Evolutionary conservation across 495 filamentous ascomycete species (phyloP), one percentile per base, ranked within the genome.

Genomic region (Elasticomyces elasticus): DNA sequence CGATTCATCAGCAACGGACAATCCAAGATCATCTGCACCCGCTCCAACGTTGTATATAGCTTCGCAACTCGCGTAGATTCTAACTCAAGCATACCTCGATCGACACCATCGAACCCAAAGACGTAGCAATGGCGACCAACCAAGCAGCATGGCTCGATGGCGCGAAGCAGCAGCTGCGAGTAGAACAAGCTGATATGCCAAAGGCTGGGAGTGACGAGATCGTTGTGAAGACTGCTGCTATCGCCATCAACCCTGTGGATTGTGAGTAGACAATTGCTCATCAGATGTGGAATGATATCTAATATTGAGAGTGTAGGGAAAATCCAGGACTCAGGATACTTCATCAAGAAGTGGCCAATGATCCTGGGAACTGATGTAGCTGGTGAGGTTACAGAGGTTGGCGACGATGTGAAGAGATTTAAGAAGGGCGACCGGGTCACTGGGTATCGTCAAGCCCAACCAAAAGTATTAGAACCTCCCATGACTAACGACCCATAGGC

Each of bases 401-500:
- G 74, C 12, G 30, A 55, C 10, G 57, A 49, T n/a, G 71, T 74
- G 25, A 71, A 58, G 9, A 51, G 61, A n/a, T 61, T 77, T 60
- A 69, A 72, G 61, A 69, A 66, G 33, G 74, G 74, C 22, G 67
- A 77, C 27, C 63, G 72, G 13, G 73, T 76, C 9, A 54, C 69
- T 23, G 69, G 65, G 67, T 69, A 43, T 22, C 11, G 31, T 45
- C 45, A 22, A 10, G 46, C 28, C 41, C 31, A 23, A 35, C 31
- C 22, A 45, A n/a, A n/a, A n/a, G n/a, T n/a, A n/a, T n/a, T n/a
- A n/a, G n/a, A n/a, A n/a, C n/a, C n/a, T n/a, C n/a, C n/a, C n/a
- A 41, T 61, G 26, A 61, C 51, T 1, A 43, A 20, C 41, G 11
- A n/a, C n/a, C 48, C 7, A 9, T 26, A 66, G 67, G 7, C 67